Conservation (phyloP, 345 rosid species). For the Populus pruinosa region DNA sequence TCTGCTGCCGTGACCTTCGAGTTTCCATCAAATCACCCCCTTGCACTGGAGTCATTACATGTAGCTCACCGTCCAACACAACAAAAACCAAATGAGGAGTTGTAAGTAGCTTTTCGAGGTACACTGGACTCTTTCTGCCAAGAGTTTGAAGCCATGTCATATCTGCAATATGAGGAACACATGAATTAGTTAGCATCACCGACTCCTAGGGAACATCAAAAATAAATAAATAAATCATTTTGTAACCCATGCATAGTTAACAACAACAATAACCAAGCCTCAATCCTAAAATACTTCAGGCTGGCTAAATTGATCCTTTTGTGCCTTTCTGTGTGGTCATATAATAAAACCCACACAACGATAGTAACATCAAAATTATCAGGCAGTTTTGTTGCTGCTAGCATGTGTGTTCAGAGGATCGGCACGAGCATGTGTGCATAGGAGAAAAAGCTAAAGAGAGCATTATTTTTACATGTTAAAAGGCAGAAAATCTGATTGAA, state of each 20-base stretch:
- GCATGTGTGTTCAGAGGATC: not conserved
- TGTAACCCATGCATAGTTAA: not conserved
- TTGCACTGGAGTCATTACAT: conserved; percentile 50
- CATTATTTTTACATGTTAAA: too few relatives aligned
- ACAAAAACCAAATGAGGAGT: conserved; percentile 56
- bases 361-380: not conserved
- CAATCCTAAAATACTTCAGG: not conserved
- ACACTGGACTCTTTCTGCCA: conserved; percentile 64
- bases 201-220: not conserved
- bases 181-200: not conserved
- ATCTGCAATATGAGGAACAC: conserved; percentile 35
- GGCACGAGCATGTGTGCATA: too few relatives aligned
- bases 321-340: not conserved
- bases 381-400: not conserved
- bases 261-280: not conserved
- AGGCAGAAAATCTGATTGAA: not conserved
- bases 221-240: not conserved
- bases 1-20: conserved; percentile 41
- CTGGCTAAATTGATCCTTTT: not conserved
- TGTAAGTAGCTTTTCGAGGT: conserved; percentile 47
- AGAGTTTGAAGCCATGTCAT: conserved; percentile 51
- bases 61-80: conserved; percentile 62
- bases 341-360: not conserved
- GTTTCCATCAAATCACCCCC: conserved; percentile 45
- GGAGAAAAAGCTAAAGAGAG: not conserved